Conservation (phyloP, 208 protist species). For the Leptomonas pyrrhocoris region DNA sequence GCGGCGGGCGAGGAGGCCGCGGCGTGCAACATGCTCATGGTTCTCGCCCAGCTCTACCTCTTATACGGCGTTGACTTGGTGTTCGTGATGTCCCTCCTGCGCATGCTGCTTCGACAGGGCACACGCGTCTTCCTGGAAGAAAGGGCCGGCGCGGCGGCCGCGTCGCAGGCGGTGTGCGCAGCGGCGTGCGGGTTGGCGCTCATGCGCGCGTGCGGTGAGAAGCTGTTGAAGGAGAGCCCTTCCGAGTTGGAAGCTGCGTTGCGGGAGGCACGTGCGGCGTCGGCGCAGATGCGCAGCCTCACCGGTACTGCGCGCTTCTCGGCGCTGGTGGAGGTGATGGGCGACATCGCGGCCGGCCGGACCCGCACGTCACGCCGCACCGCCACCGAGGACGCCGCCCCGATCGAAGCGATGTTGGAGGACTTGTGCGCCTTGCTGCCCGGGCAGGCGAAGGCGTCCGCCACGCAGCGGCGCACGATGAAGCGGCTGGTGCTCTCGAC, state of each 20-base stretch:
- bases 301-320: constrained; percentile 49
- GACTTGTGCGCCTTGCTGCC: constrained; percentile 62
- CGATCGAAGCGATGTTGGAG: constrained; percentile 59
- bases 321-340: constrained; percentile 71
- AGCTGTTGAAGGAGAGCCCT: constrained; percentile 79
- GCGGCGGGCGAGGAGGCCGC: constrained; percentile 48
- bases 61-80: constrained; percentile 69
- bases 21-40: constrained; percentile 60
- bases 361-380: constrained; percentile 52
- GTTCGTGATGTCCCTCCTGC: constrained; percentile 60
- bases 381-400: constrained; percentile 46
- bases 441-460: constrained; percentile 20
- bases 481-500: constrained; percentile 68
- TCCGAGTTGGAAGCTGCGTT: constrained; percentile 59
- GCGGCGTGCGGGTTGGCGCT: constrained; percentile 62
- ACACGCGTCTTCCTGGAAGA: constrained; percentile 19
- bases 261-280: constrained; percentile 41
- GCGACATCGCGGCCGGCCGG: constrained; percentile 59
- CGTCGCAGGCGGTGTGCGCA: constrained; percentile 40
- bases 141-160: not conserved
- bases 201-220: constrained; percentile 80
- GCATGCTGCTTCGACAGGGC: constrained; percentile 41
- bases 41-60: constrained; percentile 77
- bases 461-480: constrained; percentile 47
- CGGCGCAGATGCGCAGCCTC: constrained; percentile 28